These are phyloP conservation scores for Trichaptum fuscoviolaceum DNA, from an alignment of 768 basidiomycete species.

Conservation along the genomic window DNA sequence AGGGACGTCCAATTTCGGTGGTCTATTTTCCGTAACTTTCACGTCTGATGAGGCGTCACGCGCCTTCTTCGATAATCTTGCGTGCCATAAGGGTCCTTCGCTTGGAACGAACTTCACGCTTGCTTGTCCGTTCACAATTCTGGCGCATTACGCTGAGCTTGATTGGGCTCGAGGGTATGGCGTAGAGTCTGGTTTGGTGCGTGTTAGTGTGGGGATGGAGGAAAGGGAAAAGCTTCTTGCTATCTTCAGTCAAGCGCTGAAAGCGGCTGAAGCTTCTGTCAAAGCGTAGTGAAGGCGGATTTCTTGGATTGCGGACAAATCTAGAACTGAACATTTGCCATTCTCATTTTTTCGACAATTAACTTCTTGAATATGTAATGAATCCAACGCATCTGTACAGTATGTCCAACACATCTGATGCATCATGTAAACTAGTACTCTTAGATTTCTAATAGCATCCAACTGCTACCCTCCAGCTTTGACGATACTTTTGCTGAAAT, in stretches of 20 bases:
- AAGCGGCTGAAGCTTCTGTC: conserved; percentile 55
- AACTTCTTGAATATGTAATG: background rate
- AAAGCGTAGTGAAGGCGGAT: background rate
- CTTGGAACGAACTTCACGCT: conserved; percentile 95
- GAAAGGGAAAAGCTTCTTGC: conserved; percentile 48
- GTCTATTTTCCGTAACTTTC: conserved; percentile 86
- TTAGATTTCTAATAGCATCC: background rate
- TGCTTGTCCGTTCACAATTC: conserved; percentile 87
- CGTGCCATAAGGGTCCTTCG: conserved; percentile 85
- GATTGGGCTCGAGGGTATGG: conserved; percentile 89
- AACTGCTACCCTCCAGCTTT: background rate
- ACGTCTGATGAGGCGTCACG: conserved; percentile 57
- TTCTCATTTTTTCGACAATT: background rate
- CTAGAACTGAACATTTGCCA: background rate
- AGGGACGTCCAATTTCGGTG: conserved; percentile 65
- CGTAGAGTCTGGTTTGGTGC: conserved; percentile 77
- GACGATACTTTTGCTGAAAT: too few species aligned
- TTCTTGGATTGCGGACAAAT: background rate
- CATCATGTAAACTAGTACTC: background rate
- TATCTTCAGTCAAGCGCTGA: conserved; percentile 60
- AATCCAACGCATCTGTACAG: background rate
- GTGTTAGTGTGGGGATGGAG: conserved; percentile 92
- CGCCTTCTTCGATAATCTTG: conserved; percentile 81
- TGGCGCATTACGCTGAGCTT: conserved; percentile 86
- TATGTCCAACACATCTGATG: background rate